A percentile compares a stretch with the other conserved stretches of the same genome.
Conservation (phyloP, 768 basidiomycete genomes). For the Rhodocollybia butyracea region DNA sequence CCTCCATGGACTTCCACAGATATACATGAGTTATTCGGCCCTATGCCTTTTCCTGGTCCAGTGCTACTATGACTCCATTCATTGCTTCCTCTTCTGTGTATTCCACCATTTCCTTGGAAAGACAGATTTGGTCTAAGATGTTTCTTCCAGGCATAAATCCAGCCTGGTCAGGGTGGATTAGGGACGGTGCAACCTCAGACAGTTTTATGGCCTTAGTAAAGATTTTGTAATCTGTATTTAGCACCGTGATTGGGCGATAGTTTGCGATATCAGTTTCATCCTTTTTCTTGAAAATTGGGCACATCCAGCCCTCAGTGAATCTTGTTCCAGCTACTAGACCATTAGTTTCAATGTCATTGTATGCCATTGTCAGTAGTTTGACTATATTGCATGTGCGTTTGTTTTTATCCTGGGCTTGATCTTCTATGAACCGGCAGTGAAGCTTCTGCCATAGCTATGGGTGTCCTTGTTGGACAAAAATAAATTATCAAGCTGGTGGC, state of each 20-base stretch:
- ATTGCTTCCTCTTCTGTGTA: slow-evolving; percentile 12
- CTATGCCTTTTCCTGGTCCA: no score
- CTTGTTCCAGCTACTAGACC: background rate
- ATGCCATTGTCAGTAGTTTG: slow-evolving; percentile 5
- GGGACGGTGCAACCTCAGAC: background rate
- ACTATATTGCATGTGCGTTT: background rate
- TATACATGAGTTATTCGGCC: slow-evolving; percentile 12
- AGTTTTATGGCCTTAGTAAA: slow-evolving; percentile 21
- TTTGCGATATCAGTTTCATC: slow-evolving; percentile 14
- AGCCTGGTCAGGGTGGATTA: slow-evolving; percentile 24
- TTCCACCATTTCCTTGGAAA: slow-evolving; percentile 12
- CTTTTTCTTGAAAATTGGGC: slow-evolving; percentile 12
- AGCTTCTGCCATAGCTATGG: no score
- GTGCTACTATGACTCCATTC: slow-evolving; percentile 11
- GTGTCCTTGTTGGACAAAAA: no score
- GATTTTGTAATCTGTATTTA: slow-evolving; percentile 26
- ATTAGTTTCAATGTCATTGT: slow-evolving; percentile 14
- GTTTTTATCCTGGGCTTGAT: background rate
- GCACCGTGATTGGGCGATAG: slow-evolving; percentile 18
- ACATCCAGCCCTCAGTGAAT: slow-evolving; percentile 21
- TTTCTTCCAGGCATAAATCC: slow-evolving; percentile 22
- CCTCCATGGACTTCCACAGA: slow-evolving; percentile 2
- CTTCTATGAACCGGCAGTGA: background rate
- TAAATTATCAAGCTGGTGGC: no score
- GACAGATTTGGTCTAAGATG: slow-evolving; percentile 20